Evolutionary conservation across 495 filamentous ascomycete species (phyloP), one percentile per base, ranked within the genome.

Genomic region (Viridothelium virens): DNA sequence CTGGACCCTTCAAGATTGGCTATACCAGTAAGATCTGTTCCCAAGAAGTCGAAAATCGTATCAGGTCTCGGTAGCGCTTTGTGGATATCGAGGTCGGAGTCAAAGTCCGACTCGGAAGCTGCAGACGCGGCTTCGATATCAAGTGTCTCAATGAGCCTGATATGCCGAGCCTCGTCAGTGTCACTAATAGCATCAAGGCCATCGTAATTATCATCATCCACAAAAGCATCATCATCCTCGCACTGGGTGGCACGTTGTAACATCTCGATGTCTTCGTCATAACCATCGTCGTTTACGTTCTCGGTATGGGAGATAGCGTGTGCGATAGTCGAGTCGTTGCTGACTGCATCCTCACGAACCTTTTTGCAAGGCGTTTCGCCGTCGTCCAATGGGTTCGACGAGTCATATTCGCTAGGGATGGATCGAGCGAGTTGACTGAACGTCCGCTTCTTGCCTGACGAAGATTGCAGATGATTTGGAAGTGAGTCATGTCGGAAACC

Each of bases 151-250:
- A 36, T 36, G 31, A 3, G 53, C 14, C 31, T 36, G 3, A 59
- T 36, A 59, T 18, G 6, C 9, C 31, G 53, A 14, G 25, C 53
- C 7, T 59, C 53, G 14, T 59, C 31, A 18, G 18, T 34, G 14
- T 59, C 53, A 59, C 53, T 59, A 9, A 36, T 14, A 59, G 53
- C 31, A 59, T 33, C 6, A 36, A 59, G 25, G 36, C 31, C 53
- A 36, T 59, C 53, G 14, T 59, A 59, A 53, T 53, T 53, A 18
- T 59, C 53, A 18, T 59, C 53, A 18, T 59, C 53, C 3, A 59
- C 31, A 36, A 59, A 59, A 33, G 53, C 53, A 14, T 59, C 6
- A 59, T 59, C 53, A 7, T 59, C 53, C 14, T 59, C 53, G 41
- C 41, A 44, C 41, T 44, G 41, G 41, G 41, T 44, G 14, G 41